phyloP scores from a whole-genome alignment of 163 green algal species.

The Chloromonas sp. region DNA sequence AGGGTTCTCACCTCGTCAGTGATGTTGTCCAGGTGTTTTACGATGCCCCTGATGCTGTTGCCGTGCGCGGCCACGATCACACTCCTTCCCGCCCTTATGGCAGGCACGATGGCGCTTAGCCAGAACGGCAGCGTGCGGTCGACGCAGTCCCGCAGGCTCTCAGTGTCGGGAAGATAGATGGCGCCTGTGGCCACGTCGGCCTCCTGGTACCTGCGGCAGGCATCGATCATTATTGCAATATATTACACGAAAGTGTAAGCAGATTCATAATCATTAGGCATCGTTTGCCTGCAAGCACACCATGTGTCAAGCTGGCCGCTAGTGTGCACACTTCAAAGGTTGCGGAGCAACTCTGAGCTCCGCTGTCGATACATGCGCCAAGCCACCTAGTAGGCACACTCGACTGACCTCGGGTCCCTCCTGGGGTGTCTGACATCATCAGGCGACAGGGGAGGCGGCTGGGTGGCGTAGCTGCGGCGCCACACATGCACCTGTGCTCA shows the following conservation, averaged over 20 bases:
- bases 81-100: conserved; percentile 18
- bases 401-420: not conserved
- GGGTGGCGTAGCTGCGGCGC: conserved; percentile 5
- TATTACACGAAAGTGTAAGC: too few species aligned
- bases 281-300: too few species aligned
- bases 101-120: conserved; percentile 22
- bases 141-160: conserved; percentile 30
- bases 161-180: conserved; percentile 20
- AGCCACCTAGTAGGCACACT: too few species aligned
- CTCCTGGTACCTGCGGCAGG: too few species aligned
- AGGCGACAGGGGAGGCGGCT: not conserved
- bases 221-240: too few species aligned
- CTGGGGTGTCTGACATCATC: conserved; percentile 22
- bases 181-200: too few species aligned
- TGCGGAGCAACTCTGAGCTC: too few species aligned
- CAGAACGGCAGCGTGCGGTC: conserved; percentile 11
- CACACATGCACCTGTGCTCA: conserved; percentile 19
- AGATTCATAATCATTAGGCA: too few species aligned
- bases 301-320: too few species aligned
- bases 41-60: conserved; percentile 35
- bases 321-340: too few species aligned
- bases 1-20: conserved; percentile 16
- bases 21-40: conserved; percentile 37
- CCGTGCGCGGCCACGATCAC: conserved; percentile 31
- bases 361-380: too few species aligned